phyloP scores from a whole-genome alignment of 1,139 yeast species.

The Meyerozyma athensensis region DNA sequence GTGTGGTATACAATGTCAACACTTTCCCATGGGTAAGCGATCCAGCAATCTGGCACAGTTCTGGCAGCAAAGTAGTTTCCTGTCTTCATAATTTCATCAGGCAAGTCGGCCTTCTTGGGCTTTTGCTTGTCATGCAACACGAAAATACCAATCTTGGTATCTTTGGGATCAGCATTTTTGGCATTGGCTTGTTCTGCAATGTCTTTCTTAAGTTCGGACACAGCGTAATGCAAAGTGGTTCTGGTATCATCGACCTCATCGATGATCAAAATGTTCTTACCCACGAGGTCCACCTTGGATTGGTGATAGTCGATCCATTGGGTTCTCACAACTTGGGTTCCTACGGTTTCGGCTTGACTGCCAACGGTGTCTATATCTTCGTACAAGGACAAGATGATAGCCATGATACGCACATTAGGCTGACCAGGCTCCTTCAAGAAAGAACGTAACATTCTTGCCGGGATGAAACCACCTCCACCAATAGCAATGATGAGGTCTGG shows the following conservation, averaged over 20 bases:
- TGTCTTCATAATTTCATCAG: constrained; percentile 55
- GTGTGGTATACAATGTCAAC: constrained; percentile 87
- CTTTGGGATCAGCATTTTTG: constrained; percentile 24
- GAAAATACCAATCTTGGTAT: constrained; percentile 50
- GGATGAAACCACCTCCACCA: constrained; percentile 69
- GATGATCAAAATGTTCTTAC: constrained; percentile 58
- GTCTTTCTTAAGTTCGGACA: constrained; percentile 54
- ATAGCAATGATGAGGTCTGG: constrained; percentile 61
- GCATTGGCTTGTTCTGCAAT: constrained; percentile 47
- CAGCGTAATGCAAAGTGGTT: constrained; percentile 60
- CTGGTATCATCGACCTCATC: constrained; percentile 69
- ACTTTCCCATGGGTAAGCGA: constrained; percentile 97
- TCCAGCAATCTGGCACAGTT: constrained; percentile 90
- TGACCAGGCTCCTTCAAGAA: constrained; percentile 51
- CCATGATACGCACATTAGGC: constrained; percentile 60
- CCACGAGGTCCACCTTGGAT: constrained; percentile 52
- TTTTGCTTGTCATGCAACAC: constrained; percentile 58
- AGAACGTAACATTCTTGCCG: constrained; percentile 60
- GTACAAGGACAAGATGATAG: constrained; percentile 57
- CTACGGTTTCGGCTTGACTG: constrained; percentile 57
- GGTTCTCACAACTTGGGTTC: constrained; percentile 84
- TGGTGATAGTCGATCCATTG: constrained; percentile 92
- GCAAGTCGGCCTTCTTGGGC: constrained; percentile 67
- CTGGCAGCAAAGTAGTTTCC: constrained; percentile 88
- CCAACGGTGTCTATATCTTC: constrained; percentile 59